phyloP scores from a whole-genome alignment of 2,329 filamentous ascomycete species.

The Myriosclerotinia scirpicola region DNA sequence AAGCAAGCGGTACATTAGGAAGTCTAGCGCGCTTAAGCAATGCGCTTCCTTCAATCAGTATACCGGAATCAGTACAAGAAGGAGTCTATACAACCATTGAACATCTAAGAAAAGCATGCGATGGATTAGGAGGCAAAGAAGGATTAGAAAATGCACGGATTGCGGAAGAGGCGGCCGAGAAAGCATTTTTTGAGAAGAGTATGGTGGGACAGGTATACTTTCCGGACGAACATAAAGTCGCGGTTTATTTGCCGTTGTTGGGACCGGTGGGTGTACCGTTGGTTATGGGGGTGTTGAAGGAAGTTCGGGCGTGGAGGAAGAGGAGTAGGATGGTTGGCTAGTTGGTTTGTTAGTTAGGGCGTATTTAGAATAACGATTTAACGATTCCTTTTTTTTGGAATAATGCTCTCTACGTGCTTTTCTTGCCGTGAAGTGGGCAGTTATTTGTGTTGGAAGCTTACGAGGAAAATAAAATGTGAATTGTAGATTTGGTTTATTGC shows the following conservation, averaged over 20 bases:
- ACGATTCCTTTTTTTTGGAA: neutral
- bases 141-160: constrained; percentile 79
- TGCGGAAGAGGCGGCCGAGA: constrained; percentile 85
- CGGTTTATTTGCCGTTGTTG: constrained; percentile 88
- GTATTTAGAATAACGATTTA: constrained; percentile 20
- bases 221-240: constrained; percentile 96
- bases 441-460: too few relatives aligned
- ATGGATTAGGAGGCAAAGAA: constrained; percentile 61
- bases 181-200: constrained; percentile 96
- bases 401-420: neutral
- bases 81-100: constrained; percentile 78
- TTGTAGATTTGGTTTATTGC: too few relatives aligned
- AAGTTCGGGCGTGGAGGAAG: constrained; percentile 57
- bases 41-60: constrained; percentile 85
- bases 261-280: constrained; percentile 90
- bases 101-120: constrained; percentile 76
- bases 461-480: too few relatives aligned
- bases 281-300: constrained; percentile 78
- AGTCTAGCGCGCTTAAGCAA: constrained; percentile 82
- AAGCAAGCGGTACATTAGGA: constrained; percentile 90
- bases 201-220: constrained; percentile 99
- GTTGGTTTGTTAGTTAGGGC: neutral
- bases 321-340: constrained; percentile 29
- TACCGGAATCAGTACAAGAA: constrained; percentile 81
- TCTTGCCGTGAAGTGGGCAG: too few relatives aligned